Conservation (phyloP, 176 grass and related monocot species). For the Oryza longistaminata region DNA sequence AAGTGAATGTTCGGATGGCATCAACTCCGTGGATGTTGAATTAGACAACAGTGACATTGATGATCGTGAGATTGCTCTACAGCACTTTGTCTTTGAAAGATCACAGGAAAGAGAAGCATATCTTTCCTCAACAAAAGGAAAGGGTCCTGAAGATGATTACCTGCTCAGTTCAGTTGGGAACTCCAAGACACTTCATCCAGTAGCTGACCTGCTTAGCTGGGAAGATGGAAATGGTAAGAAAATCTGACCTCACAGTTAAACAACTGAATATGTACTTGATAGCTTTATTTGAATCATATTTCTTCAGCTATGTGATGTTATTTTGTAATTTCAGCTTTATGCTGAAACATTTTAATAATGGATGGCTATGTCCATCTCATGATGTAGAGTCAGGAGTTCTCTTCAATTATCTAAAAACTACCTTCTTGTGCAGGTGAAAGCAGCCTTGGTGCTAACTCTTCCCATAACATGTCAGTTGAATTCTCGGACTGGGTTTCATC, state of each 20-base stretch:
- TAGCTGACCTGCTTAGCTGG: constrained; percentile 65
- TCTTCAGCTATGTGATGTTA: background rate
- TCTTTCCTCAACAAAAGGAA: constrained; percentile 52
- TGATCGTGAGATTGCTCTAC: constrained; percentile 57
- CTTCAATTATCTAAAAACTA: background rate
- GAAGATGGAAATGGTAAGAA: constrained; percentile 63
- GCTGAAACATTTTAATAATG: background rate
- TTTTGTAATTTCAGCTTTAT: background rate
- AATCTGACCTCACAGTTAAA: constrained; percentile 23
- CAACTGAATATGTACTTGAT: constrained; percentile 19
- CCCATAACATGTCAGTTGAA: constrained; percentile 32
- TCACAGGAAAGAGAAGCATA: constrained; percentile 46
- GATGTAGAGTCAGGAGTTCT: background rate
- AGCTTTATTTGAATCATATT: constrained; percentile 7
- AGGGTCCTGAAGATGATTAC: constrained; percentile 42
- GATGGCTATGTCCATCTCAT: background rate
- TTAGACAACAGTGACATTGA: constrained; percentile 76
- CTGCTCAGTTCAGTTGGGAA: constrained; percentile 23
- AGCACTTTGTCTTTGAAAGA: constrained; percentile 59
- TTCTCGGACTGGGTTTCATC: constrained; percentile 48
- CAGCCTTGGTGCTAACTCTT: constrained; percentile 46
- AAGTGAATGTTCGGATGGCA: constrained; percentile 75
- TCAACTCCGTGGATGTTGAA: constrained; percentile 76
- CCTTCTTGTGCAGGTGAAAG: constrained; percentile 52
- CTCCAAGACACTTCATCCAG: constrained; percentile 38